Base-by-base conservation (phyloP, 2,329 filamentous ascomycete genomes). In the Colletotrichum lini region DNA sequence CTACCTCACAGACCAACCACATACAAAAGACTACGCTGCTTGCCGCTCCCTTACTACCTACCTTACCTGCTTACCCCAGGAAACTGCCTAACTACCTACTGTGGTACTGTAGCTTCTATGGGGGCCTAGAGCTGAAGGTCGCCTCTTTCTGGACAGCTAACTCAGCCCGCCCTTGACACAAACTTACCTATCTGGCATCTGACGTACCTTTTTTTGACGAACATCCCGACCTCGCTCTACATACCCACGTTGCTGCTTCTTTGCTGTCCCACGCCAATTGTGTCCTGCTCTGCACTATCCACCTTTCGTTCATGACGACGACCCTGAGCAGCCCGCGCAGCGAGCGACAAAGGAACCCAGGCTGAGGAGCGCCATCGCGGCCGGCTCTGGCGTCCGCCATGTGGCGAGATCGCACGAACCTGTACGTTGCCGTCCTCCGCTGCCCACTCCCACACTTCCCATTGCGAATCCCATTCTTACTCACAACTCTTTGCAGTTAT, bases 391-490 rank as follows among this genome's bases (percentile, higher is more conserved):
- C 85, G 86, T 88, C 88, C 91, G 92, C 89, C 86, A 97, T 98
- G 94, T 99, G 95, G 95, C 94, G 96, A 87, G 96, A 99, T 89
- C 93, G 96, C 84, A 99, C 96, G 77, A 99, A 98, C 82, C 93
- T 99, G 95, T 98, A 91, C 77, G 90, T 80, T 72, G 70, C 65
- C 70, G 73, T 69, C 49, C 53, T 65, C 59, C 68, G 74, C 70
- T 74, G 73, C 72, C 74, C 53, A 42, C 65, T 45, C 67, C 73
- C 61, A 66, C 65, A 61, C 47, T 66, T 50, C 69, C 40, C 65
- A 65, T 74, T n/a, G 64, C 60, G 59, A 70, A 18, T 26, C 70
- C 60, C 63, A 21, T 44, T 62, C 58, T 40, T 73, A 75, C 79
- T 82, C 76, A 82, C 78, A 71, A 18, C 8, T 72, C 35, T n/a